phyloP scores from a whole-genome alignment of 257 asterid genomes.

The Solanum ossicruentum region DNA sequence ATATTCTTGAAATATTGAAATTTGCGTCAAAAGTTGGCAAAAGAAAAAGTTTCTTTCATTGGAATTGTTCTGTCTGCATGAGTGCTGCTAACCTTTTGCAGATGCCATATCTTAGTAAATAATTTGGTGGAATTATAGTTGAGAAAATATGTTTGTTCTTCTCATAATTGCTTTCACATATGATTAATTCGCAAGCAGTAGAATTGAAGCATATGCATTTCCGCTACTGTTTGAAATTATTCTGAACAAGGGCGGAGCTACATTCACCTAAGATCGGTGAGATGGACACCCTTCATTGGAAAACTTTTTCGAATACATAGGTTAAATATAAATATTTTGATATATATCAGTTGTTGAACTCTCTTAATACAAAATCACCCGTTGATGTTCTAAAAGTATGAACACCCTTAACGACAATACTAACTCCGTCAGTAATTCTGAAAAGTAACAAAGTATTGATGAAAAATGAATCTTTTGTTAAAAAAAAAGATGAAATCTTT shows the following conservation, averaged over 20 bases:
- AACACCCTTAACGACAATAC: too few relatives aligned
- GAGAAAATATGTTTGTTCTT: not conserved
- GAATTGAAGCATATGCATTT: not conserved
- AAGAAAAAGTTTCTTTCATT: not conserved
- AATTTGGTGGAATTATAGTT: not conserved
- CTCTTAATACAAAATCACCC: too few relatives aligned
- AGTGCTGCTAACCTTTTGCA: not conserved
- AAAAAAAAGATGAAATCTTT: not conserved
- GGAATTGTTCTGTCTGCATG: not conserved
- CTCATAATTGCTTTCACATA: not conserved
- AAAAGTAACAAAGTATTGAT: not conserved
- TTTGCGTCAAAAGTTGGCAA: not conserved
- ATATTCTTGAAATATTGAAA: not conserved
- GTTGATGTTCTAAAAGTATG: too few relatives aligned
- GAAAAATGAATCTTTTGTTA: not conserved
- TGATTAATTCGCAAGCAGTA: not conserved
- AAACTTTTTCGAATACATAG: too few relatives aligned
- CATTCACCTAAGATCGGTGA: too few relatives aligned
- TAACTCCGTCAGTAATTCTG: too few relatives aligned
- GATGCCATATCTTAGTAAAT: not conserved
- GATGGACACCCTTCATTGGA: too few relatives aligned
- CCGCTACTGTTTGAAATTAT: not conserved
- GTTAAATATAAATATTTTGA: too few relatives aligned
- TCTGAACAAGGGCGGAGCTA: too few relatives aligned
- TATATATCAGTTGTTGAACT: too few relatives aligned